phyloP scores from a whole-genome alignment of 1,284 basidiomycete genomes.

The Spongispora temasekensis region DNA sequence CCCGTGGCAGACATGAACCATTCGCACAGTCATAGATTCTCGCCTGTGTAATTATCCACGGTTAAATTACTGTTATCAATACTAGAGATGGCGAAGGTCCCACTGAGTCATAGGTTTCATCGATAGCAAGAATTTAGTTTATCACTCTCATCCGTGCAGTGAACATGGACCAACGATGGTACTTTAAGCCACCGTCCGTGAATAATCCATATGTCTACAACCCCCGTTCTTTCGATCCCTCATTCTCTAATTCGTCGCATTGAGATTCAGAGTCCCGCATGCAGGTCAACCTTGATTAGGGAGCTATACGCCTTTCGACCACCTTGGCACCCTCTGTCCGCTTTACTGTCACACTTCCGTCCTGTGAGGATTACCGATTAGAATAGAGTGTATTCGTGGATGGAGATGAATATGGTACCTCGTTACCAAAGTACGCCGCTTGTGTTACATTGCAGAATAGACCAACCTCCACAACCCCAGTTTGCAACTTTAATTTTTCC shows the following conservation, averaged over 20 bases:
- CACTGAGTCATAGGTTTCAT: no score
- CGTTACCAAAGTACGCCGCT: conserved; percentile 96
- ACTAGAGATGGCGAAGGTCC: no score
- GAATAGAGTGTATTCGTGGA: neutral
- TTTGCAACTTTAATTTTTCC: conserved; percentile 81
- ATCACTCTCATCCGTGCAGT: no score
- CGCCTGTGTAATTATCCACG: no score
- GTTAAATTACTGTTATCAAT: no score
- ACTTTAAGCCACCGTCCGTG: no score
- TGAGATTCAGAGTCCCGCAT: no score
- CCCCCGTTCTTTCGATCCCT: neutral
- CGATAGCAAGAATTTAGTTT: no score
- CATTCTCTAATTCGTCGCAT: neutral
- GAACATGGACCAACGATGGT: no score
- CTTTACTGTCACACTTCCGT: conserved; percentile 35
- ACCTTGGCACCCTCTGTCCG: conserved; percentile 13
- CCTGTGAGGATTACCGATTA: conserved; percentile 15
- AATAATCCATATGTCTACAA: neutral
- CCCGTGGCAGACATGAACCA: no score
- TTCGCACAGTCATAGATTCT: no score
- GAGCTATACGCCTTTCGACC: conserved; percentile 20
- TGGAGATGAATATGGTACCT: conserved; percentile 45
- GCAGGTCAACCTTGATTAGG: conserved; percentile 8
- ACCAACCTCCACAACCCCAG: conserved; percentile 97
- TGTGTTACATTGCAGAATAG: conserved; percentile 93